These are phyloP conservation scores for Coniella lustricola DNA, from an alignment of 2,329 filamentous ascomycete species.

Conservation along the genomic window DNA sequence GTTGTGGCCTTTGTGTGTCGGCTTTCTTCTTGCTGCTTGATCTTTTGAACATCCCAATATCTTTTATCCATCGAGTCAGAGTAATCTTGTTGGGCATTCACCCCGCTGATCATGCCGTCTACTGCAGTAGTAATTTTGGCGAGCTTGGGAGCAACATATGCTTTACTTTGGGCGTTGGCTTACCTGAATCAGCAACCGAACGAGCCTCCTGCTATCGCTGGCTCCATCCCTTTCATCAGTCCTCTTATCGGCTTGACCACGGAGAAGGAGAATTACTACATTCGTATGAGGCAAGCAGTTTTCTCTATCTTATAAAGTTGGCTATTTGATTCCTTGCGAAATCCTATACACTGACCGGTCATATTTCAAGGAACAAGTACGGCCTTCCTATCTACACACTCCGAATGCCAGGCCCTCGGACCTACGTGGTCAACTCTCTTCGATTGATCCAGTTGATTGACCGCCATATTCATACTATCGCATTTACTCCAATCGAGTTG, in stretches of 20 bases:
- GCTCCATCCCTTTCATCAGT: background rate
- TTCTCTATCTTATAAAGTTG: too few species aligned
- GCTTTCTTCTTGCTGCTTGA: too few species aligned
- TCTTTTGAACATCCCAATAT: too few species aligned
- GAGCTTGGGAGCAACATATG: background rate
- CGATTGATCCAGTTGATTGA: background rate
- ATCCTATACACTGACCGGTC: background rate
- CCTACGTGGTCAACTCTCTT: background rate
- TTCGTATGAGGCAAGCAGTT: background rate
- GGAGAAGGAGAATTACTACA: constrained; percentile 1
- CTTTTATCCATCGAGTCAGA: too few species aligned
- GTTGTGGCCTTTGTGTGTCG: too few species aligned
- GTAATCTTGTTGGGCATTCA: too few species aligned
- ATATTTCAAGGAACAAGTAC: too few species aligned
- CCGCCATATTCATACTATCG: background rate
- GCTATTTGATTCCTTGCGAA: too few species aligned
- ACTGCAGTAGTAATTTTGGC: background rate
- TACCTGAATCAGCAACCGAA: constrained; percentile 1
- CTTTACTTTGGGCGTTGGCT: constrained; percentile 1
- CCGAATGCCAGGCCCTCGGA: background rate
- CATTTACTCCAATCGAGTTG: background rate
- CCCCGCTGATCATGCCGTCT: too few species aligned
- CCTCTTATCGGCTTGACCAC: background rate
- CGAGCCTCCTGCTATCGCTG: background rate
- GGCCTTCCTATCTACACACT: background rate